These are phyloP conservation scores for Tremella yokohamensis DNA, from an alignment of 768 basidiomycete genomes.

Conservation along the genomic window DNA sequence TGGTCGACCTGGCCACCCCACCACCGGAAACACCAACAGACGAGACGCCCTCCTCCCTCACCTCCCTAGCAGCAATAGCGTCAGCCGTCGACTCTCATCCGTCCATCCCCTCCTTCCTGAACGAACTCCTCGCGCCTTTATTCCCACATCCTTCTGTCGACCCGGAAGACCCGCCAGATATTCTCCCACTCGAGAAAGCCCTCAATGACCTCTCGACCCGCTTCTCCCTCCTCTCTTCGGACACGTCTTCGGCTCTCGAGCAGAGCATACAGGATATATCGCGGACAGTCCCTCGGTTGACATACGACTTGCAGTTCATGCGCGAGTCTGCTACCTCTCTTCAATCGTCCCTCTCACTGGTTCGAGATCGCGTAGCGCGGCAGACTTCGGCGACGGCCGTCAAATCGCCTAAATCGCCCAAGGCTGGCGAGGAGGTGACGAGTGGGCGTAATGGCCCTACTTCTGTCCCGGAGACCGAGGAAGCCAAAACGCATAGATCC, in stretches of 20 bases:
- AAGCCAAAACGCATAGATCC: conserved; percentile 20
- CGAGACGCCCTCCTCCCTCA: conserved; percentile 15
- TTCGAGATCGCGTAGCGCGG: conserved; percentile 55
- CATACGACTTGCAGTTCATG: conserved; percentile 97
- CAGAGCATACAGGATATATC: conserved; percentile 89
- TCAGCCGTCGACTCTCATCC: conserved; percentile 26
- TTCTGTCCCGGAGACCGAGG: conserved; percentile 47
- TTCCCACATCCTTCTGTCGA: conserved; percentile 8
- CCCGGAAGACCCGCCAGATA: conserved; percentile 47
- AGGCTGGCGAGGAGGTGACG: conserved; percentile 22
- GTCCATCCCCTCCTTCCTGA: conserved; percentile 40
- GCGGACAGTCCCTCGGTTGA: conserved; percentile 79
- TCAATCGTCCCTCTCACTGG: conserved; percentile 62
- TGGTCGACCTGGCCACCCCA: conserved; percentile 3
- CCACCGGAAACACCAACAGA: background rate
- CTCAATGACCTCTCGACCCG: conserved; percentile 70
- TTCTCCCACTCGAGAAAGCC: conserved; percentile 66
- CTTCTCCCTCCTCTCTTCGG: conserved; percentile 82
- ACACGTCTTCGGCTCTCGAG: conserved; percentile 81
- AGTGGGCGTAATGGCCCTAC: background rate
- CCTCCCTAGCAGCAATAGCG: conserved; percentile 29
- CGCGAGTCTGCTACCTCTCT: conserved; percentile 81
- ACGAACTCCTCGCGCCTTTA: conserved; percentile 31
- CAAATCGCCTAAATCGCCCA: conserved; percentile 9
- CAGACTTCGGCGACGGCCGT: conserved; percentile 7